Conservation (phyloP, 495 filamentous ascomycete species). For the Podospora sp. region DNA sequence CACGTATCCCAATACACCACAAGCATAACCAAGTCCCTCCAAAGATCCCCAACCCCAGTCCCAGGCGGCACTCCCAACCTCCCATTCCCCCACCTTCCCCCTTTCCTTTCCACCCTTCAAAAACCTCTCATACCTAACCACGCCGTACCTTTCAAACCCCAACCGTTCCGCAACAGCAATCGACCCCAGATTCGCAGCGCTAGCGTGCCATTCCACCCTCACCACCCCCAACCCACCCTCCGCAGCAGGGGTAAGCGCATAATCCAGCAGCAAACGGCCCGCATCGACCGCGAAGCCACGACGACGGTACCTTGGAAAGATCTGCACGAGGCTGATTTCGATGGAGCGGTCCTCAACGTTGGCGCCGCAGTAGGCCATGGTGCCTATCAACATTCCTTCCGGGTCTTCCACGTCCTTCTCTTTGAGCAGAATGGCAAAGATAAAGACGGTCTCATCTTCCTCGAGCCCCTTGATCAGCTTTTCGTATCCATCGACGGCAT, state of each 20-base stretch:
- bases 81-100: constrained; percentile 1
- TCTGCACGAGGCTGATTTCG: constrained; percentile 1
- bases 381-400: neutral
- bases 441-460: neutral
- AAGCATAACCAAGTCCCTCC: constrained; percentile 1
- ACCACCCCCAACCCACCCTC: neutral
- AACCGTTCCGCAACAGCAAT: neutral
- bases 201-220: neutral
- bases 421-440: neutral
- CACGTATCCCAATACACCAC: neutral
- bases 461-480: neutral
- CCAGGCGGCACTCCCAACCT: constrained; percentile 1
- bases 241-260: neutral
- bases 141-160: neutral
- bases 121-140: neutral
- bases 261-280: neutral
- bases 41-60: neutral
- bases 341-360: neutral
- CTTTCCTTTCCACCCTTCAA: neutral
- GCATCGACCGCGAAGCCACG: neutral
- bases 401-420: neutral
- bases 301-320: neutral
- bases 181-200: neutral
- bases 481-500: neutral
- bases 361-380: neutral